Conservation (phyloP, 2,329 filamentous ascomycete genomes). For the Penicillium fuscoglaucum region DNA sequence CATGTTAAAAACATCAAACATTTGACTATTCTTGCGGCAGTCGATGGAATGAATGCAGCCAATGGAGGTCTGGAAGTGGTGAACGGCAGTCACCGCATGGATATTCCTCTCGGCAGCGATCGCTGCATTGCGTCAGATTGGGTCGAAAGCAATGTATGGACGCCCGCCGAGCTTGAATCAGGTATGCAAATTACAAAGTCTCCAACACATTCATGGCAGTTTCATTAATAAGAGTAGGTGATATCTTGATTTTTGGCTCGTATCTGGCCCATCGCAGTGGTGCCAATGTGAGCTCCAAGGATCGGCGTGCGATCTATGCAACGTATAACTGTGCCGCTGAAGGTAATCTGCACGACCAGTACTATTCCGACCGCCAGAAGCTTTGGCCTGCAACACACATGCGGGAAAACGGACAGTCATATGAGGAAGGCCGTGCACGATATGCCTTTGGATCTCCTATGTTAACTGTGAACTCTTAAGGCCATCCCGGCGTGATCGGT, state of each 20-base stretch:
- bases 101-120: slow-evolving; percentile 37
- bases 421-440: slow-evolving; percentile 36
- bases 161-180: no score
- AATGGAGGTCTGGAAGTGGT: slow-evolving; percentile 47
- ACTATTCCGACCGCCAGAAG: slow-evolving; percentile 44
- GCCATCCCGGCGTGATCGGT: not conserved
- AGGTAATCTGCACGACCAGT: slow-evolving; percentile 39
- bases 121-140: slow-evolving; percentile 39
- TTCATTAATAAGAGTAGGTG: not conserved
- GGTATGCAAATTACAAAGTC: no score
- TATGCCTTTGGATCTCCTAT: slow-evolving; percentile 45
- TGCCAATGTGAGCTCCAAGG: slow-evolving; percentile 35
- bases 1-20: slow-evolving; percentile 43
- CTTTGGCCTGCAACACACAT: slow-evolving; percentile 46
- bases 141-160: slow-evolving; percentile 38
- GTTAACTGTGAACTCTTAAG: slow-evolving; percentile 35
- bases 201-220: no score
- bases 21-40: slow-evolving; percentile 43
- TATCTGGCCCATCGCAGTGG: slow-evolving; percentile 32
- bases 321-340: no score
- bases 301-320: slow-evolving; percentile 6
- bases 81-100: slow-evolving; percentile 39
- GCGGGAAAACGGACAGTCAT: slow-evolving; percentile 35
- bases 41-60: slow-evolving; percentile 37
- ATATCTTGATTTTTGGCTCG: slow-evolving; percentile 27